Conservation (phyloP, 2,329 filamentous ascomycete species). For the Colletotrichum tropicicola region DNA sequence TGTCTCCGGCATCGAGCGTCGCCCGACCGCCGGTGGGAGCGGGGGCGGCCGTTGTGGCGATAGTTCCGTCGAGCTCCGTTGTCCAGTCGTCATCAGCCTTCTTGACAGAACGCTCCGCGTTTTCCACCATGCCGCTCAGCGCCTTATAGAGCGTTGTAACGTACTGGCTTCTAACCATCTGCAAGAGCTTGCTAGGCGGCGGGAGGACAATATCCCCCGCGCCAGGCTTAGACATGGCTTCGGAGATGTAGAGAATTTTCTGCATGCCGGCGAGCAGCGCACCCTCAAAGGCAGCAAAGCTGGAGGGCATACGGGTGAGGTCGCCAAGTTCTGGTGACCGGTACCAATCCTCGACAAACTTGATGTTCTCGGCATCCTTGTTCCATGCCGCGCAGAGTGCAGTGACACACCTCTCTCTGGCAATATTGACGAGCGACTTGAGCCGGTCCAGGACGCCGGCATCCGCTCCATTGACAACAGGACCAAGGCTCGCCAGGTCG, state of each 20-base stretch:
- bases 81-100: slow-evolving; percentile 72
- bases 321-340: slow-evolving; percentile 83
- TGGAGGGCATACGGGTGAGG: slow-evolving; percentile 88
- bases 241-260: slow-evolving; percentile 92
- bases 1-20: slow-evolving; percentile 63
- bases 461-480: slow-evolving; percentile 65
- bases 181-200: slow-evolving; percentile 85
- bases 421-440: slow-evolving; percentile 76
- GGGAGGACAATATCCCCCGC: slow-evolving; percentile 82
- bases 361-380: slow-evolving; percentile 91
- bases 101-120: slow-evolving; percentile 80
- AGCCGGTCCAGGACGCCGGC: slow-evolving; percentile 74
- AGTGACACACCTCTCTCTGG: slow-evolving; percentile 85
- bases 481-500: slow-evolving; percentile 81
- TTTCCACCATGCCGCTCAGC: slow-evolving; percentile 95
- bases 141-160: slow-evolving; percentile 94
- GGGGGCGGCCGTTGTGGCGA: slow-evolving; percentile 43
- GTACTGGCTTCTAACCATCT: slow-evolving; percentile 92
- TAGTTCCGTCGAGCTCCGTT: slow-evolving; percentile 53
- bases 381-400: slow-evolving; percentile 93
- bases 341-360: slow-evolving; percentile 93
- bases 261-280: slow-evolving; percentile 87
- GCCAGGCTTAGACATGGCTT: slow-evolving; percentile 79
- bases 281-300: slow-evolving; percentile 87
- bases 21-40: slow-evolving; percentile 51